These are phyloP conservation scores for Vairimorpha ceranae DNA, from an alignment of 371 early-diverging fungal species.

Conservation along the genomic window DNA sequence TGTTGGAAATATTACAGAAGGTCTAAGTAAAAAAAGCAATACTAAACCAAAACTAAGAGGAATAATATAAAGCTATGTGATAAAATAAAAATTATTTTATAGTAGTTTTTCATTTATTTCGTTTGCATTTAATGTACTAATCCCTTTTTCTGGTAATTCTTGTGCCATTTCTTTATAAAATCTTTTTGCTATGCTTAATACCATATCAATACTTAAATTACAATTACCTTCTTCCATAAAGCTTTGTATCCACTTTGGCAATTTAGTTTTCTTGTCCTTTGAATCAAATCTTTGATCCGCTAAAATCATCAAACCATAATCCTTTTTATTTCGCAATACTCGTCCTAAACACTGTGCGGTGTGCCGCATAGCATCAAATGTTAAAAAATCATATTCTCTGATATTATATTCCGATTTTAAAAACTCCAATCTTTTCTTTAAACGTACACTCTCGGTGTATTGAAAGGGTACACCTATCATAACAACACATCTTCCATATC, in stretches of 20 bases:
- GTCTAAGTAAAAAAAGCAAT: slow-evolving; percentile 73
- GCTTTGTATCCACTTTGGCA: slow-evolving; percentile 92
- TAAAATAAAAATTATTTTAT: neutral
- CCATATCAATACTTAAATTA: slow-evolving; percentile 94
- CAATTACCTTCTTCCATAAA: slow-evolving; percentile 77
- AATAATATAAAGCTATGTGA: slow-evolving; percentile 13
- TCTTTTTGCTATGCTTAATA: slow-evolving; percentile 78
- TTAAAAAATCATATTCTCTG: slow-evolving; percentile 91
- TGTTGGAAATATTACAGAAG: slow-evolving; percentile 71
- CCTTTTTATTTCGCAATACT: slow-evolving; percentile 89
- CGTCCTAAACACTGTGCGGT: slow-evolving; percentile 94
- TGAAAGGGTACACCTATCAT: slow-evolving; percentile 91
- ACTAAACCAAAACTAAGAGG: slow-evolving; percentile 44
- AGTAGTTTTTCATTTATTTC: slow-evolving; percentile 1
- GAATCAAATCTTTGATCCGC: slow-evolving; percentile 92
- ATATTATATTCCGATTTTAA: slow-evolving; percentile 80
- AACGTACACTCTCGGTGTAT: slow-evolving; percentile 85
- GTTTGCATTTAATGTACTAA: slow-evolving; percentile 14
- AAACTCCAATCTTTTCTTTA: slow-evolving; percentile 81
- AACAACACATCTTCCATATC: slow-evolving; percentile 86
- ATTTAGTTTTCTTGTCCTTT: slow-evolving; percentile 81
- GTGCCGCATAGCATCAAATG: slow-evolving; percentile 97
- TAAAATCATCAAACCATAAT: slow-evolving; percentile 97
- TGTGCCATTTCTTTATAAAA: slow-evolving; percentile 92
- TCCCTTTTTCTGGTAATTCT: slow-evolving; percentile 25